These are phyloP conservation scores for Oryza officinalis DNA, from an alignment of 176 grass and related monocot species.

Conservation along the genomic window DNA sequence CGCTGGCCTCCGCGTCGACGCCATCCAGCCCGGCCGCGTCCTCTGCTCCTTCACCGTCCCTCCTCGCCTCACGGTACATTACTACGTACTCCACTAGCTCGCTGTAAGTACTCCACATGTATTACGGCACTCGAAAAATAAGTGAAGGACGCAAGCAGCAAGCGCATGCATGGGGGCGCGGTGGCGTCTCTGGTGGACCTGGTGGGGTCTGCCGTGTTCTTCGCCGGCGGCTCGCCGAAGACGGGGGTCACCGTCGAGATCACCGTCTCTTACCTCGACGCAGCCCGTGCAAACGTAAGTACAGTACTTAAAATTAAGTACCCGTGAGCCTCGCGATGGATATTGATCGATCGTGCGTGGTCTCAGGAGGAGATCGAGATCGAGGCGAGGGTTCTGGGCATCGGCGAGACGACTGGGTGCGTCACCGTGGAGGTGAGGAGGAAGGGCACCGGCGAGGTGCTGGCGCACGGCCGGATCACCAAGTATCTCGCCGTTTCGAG, in stretches of 20 bases:
- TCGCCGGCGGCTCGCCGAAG: constrained; percentile 34
- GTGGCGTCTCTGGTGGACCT: constrained; percentile 45
- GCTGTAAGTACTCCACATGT: no score
- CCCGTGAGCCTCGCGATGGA: background rate
- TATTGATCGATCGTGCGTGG: background rate
- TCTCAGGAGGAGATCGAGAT: constrained; percentile 48
- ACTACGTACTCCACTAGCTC: no score
- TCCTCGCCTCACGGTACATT: constrained; percentile 29
- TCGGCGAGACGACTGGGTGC: constrained; percentile 23
- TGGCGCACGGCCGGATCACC: constrained; percentile 37
- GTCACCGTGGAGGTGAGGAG: constrained; percentile 42
- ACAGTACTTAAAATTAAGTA: background rate
- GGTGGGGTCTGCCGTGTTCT: constrained; percentile 29
- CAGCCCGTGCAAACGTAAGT: constrained; percentile 10
- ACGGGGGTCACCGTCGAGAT: constrained; percentile 41
- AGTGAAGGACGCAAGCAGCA: constrained; percentile 9
- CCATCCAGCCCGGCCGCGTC: constrained; percentile 23
- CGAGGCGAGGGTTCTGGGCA: constrained; percentile 32
- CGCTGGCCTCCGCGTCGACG: constrained; percentile 34
- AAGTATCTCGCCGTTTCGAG: constrained; percentile 34
- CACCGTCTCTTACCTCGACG: constrained; percentile 31
- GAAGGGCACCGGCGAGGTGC: constrained; percentile 39
- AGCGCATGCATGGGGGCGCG: constrained; percentile 33
- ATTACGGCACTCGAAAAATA: no score
- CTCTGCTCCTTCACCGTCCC: constrained; percentile 38